These are phyloP conservation scores for Exobasidium rhododendri DNA, from an alignment of 1,284 basidiomycete genomes.

Conservation along the genomic window DNA sequence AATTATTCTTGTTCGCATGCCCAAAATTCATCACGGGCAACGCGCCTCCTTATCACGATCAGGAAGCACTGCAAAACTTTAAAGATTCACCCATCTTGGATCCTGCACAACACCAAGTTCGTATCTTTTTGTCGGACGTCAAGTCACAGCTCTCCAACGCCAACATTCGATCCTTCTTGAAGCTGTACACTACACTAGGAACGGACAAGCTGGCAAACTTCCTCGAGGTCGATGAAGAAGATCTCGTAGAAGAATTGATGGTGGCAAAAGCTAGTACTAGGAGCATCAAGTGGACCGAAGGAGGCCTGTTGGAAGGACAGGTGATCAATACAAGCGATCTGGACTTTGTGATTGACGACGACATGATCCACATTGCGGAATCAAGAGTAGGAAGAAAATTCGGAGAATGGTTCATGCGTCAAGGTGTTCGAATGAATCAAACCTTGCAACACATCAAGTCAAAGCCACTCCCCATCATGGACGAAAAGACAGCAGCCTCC, in stretches of 20 bases:
- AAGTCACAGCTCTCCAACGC: conserved; percentile 73
- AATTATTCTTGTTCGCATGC: conserved; percentile 89
- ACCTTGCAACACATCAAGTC: conserved; percentile 35
- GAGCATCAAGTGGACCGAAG: conserved; percentile 66
- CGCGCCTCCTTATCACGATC: conserved; percentile 80
- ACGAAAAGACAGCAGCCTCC: conserved; percentile 10
- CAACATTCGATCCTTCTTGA: conserved; percentile 84
- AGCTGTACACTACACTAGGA: conserved; percentile 90
- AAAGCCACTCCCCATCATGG: conserved; percentile 40
- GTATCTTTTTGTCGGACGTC: conserved; percentile 77
- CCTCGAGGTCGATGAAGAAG: conserved; percentile 80
- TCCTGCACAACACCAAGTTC: conserved; percentile 77
- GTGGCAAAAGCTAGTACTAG: conserved; percentile 77
- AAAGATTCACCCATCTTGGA: conserved; percentile 62
- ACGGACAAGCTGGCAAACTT: conserved; percentile 87
- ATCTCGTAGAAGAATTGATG: conserved; percentile 94
- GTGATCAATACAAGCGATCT: conserved; percentile 85
- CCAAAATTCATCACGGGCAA: conserved; percentile 95
- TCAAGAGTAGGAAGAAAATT: conserved; percentile 86
- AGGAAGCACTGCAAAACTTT: conserved; percentile 64
- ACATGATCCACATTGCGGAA: conserved; percentile 93
- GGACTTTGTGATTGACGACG: conserved; percentile 90
- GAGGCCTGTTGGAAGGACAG: conserved; percentile 72
- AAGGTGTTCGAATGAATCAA: conserved; percentile 46
- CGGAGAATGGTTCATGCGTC: conserved; percentile 91